Percentiles rank a stretch among this genome's conserved stretches.
phyloP scores from a whole-genome alignment of 257 asterid genomes.

The Solanum medicagineum region DNA sequence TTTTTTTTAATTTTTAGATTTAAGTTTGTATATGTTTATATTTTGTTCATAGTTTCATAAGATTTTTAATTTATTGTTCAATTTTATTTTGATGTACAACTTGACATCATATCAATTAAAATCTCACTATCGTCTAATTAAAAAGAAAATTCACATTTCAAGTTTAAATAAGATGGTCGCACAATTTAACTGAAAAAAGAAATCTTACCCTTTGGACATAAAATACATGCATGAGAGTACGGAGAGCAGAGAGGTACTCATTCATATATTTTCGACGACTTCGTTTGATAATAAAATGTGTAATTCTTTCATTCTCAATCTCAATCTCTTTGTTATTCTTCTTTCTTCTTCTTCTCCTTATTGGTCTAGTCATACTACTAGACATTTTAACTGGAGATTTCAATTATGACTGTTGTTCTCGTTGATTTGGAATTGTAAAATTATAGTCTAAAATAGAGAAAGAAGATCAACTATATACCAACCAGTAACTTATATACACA shows the following conservation, averaged over 20 bases:
- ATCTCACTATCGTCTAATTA: background rate
- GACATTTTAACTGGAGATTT: background rate
- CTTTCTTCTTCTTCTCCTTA: conserved; percentile 12
- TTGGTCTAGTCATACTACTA: background rate
- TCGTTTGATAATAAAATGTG: conserved; percentile 30
- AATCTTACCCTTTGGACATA: conserved; percentile 25
- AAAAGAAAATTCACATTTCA: background rate
- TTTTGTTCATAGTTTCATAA: no score
- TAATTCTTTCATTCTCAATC: conserved; percentile 29
- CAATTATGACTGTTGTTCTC: background rate
- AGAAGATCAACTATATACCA: background rate
- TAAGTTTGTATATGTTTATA: no score
- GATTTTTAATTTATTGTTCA: no score
- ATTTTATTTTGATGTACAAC: no score
- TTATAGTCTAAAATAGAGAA: background rate
- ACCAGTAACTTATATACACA: no score
- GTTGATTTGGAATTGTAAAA: background rate
- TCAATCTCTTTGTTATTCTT: conserved; percentile 27
- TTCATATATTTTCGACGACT: conserved; percentile 33
- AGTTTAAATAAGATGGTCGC: background rate
- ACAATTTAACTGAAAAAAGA: background rate
- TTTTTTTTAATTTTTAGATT: no score
- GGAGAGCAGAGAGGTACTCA: conserved; percentile 22
- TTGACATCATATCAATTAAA: no score
- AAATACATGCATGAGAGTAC: conserved; percentile 18